These are phyloP conservation scores for Sequoia sempervirens DNA, from an alignment of 75 land plant genomes.

Conservation along the genomic window DNA sequence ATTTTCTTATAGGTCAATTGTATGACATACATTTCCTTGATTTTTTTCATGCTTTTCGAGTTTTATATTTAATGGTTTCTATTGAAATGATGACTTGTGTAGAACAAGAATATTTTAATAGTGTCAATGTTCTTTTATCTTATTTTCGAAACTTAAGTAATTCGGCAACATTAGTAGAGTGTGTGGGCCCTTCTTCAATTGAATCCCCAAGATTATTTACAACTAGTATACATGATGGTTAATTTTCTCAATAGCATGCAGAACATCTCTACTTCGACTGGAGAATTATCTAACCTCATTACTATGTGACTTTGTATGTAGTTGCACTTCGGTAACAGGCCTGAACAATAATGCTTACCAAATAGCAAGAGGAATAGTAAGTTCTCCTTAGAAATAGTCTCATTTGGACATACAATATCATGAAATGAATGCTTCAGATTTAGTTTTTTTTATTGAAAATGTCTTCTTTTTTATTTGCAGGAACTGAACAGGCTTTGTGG, in stretches of 20 bases:
- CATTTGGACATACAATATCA: background rate
- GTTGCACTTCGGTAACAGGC: constrained; percentile 77
- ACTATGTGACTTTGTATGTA: constrained; percentile 23
- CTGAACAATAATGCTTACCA: constrained; percentile 96
- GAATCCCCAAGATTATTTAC: too few relatives aligned
- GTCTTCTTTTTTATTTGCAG: constrained; percentile 25
- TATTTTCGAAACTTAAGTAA: too few relatives aligned
- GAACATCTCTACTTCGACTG: background rate
- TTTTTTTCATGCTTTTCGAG: too few relatives aligned
- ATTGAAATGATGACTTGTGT: too few relatives aligned
- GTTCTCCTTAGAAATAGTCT: background rate
- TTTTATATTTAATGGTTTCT: too few relatives aligned
- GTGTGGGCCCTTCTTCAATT: too few relatives aligned
- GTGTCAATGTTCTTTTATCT: too few relatives aligned
- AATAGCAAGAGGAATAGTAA: constrained; percentile 81
- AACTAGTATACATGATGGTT: background rate
- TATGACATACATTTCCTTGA: too few relatives aligned
- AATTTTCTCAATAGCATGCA: background rate
- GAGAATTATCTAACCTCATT: background rate
- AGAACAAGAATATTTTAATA: too few relatives aligned
- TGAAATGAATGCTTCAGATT: background rate
- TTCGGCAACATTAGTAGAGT: too few relatives aligned
- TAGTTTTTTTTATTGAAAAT: background rate
- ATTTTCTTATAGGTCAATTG: too few relatives aligned
- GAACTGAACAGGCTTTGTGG: constrained; percentile 67